These are phyloP conservation scores for Cucurbita pepo DNA, from an alignment of 306 rosid species.

Conservation along the genomic window DNA sequence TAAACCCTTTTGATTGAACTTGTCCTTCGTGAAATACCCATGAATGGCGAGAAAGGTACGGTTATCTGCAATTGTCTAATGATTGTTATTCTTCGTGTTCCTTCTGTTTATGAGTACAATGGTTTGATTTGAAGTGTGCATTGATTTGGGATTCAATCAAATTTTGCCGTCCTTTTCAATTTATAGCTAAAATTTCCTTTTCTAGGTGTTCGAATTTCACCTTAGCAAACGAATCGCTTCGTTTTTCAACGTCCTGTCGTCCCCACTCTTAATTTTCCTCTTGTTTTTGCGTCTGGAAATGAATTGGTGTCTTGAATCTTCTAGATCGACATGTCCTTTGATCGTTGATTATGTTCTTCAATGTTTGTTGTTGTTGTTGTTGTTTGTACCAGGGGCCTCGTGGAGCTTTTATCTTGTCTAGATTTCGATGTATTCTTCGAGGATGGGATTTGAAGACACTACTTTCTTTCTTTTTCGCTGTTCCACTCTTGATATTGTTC, in stretches of 20 bases:
- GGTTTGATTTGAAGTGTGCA: not conserved
- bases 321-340: not conserved
- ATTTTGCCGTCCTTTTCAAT: not conserved
- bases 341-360: not conserved
- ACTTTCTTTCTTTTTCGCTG: constrained; percentile 24
- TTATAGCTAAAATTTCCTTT: constrained; percentile 1
- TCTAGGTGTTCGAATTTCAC: not conserved
- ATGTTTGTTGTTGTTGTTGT: not conserved
- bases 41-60: not conserved
- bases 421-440: constrained; percentile 43
- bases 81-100: not conserved
- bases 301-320: not conserved
- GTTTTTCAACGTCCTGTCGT: not conserved
- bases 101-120: not conserved
- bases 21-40: not conserved
- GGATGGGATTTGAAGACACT: constrained; percentile 47
- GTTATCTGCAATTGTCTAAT: not conserved
- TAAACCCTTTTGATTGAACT: not conserved
- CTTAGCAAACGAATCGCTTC: not conserved
- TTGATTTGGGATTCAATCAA: not conserved
- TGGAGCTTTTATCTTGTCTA: constrained; percentile 36
- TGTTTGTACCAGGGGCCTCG: constrained; percentile 38
- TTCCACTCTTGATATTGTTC: constrained; percentile 32
- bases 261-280: not conserved
- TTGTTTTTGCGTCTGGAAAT: not conserved